A percentile compares a stretch with the other conserved stretches of the same genome.
Conservation (phyloP, 305 asterid genomes). For the Fraxinus paxiana region DNA sequence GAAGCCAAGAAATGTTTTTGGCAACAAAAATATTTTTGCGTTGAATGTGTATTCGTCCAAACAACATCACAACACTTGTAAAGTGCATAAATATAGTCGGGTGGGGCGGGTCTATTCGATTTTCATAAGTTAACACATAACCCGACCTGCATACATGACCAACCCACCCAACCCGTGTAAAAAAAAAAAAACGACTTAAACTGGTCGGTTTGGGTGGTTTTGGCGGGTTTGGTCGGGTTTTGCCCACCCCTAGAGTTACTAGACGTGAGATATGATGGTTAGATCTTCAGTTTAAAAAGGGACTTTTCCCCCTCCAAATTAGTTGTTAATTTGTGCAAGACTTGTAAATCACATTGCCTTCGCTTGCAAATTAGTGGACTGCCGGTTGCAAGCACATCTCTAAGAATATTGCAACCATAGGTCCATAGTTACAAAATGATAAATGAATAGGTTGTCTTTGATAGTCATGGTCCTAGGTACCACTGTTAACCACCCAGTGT, state of each 20-base stretch:
- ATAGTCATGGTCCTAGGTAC: neutral
- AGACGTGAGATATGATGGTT: neutral
- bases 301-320: neutral
- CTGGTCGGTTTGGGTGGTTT: too few species aligned
- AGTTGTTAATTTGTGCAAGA: neutral
- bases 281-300: neutral
- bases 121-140: too few species aligned
- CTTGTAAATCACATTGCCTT: neutral
- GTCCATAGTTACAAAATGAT: neutral
- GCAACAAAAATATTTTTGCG: too few species aligned
- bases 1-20: too few species aligned
- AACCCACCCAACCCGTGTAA: too few species aligned
- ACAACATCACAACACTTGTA: too few species aligned
- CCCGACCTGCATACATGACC: too few species aligned
- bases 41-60: too few species aligned
- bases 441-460: neutral
- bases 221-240: too few species aligned
- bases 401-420: neutral
- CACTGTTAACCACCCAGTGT: neutral
- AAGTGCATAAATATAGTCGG: too few species aligned
- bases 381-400: neutral
- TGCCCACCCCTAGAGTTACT: neutral
- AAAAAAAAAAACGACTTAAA: too few species aligned
- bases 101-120: too few species aligned
- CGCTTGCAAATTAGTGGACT: neutral